Percentiles rank a stretch among this genome's conserved stretches.
phyloP scores from a whole-genome alignment of 2,329 filamentous ascomycete species.

The Microsporum ferrugineum region DNA sequence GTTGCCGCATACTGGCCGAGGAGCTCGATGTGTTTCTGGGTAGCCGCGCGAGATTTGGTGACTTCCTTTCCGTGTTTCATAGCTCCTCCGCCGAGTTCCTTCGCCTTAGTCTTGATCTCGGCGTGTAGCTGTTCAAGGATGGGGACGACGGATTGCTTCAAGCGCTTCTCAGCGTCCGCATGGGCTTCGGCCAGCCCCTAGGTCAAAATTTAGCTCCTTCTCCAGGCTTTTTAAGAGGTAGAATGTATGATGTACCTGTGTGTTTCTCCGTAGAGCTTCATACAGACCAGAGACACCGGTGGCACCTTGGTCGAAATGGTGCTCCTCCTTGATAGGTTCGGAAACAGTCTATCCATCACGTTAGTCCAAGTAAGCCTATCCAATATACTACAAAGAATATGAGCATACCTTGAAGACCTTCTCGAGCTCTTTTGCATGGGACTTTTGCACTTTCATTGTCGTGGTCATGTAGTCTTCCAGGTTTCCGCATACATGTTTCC shows the following conservation, averaged over 20 bases:
- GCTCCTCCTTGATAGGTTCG: constrained; percentile 72
- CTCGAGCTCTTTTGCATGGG: constrained; percentile 88
- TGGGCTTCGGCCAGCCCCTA: constrained; percentile 80
- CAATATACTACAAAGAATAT: not conserved
- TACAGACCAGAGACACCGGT: constrained; percentile 83
- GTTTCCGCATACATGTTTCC: constrained; percentile 88
- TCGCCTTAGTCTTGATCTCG: constrained; percentile 93
- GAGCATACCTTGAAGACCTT: constrained; percentile 66
- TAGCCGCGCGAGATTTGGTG: constrained; percentile 71
- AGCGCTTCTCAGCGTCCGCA: constrained; percentile 77
- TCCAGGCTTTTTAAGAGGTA: not conserved
- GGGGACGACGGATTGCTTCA: constrained; percentile 76
- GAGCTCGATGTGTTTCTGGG: constrained; percentile 93
- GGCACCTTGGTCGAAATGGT: constrained; percentile 86
- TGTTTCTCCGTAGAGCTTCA: constrained; percentile 87
- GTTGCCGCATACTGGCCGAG: constrained; percentile 74
- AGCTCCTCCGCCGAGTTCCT: constrained; percentile 72
- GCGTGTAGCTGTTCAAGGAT: constrained; percentile 83
- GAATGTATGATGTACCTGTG: constrained; percentile 44
- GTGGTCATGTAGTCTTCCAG: constrained; percentile 80
- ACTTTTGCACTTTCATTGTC: constrained; percentile 75
- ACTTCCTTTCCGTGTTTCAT: constrained; percentile 81
- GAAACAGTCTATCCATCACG: constrained; percentile 55
- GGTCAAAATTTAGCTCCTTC: not conserved
- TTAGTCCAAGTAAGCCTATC: constrained; percentile 7